Conservation (phyloP, 352 stramenopile species). For the Globisporangium okanoganense region DNA sequence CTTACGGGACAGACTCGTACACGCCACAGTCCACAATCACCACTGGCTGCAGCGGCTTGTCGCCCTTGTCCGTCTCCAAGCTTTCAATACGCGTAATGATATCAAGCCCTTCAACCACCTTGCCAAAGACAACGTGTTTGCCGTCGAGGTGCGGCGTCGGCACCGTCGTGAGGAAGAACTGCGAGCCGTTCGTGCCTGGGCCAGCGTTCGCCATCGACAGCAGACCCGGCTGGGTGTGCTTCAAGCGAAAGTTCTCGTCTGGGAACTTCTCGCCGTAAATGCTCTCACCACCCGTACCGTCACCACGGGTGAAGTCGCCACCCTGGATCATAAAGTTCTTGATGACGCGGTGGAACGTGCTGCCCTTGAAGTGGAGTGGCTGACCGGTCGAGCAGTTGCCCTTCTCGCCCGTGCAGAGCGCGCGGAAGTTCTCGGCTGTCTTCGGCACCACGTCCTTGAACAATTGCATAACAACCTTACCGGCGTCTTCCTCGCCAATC, state of each 20-base stretch:
- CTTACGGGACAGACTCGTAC: conserved; percentile 29
- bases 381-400: conserved; percentile 77
- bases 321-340: conserved; percentile 95
- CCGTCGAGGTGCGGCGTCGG: conserved; percentile 96
- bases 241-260: conserved; percentile 98
- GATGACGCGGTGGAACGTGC: conserved; percentile 97
- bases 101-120: conserved; percentile 89
- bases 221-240: conserved; percentile 93
- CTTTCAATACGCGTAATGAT: conserved; percentile 92
- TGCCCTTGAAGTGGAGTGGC: conserved; percentile 98
- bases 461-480: conserved; percentile 95
- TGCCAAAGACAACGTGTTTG: conserved; percentile 98
- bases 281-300: conserved; percentile 94
- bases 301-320: conserved; percentile 95
- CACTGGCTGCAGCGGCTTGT: conserved; percentile 91
- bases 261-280: conserved; percentile 93
- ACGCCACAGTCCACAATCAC: conserved; percentile 96
- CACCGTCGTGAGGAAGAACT: conserved; percentile 96
- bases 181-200: conserved; percentile 95
- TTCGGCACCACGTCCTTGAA: conserved; percentile 95
- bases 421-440: conserved; percentile 98
- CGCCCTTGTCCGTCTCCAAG: conserved; percentile 80
- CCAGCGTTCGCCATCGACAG: conserved; percentile 97
- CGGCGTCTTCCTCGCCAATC: conserved; percentile 86
- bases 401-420: conserved; percentile 97